Evolutionary conservation across 2,329 filamentous ascomycete genomes (phyloP).

Genomic region (Pestalotiopsis sp.): DNA sequence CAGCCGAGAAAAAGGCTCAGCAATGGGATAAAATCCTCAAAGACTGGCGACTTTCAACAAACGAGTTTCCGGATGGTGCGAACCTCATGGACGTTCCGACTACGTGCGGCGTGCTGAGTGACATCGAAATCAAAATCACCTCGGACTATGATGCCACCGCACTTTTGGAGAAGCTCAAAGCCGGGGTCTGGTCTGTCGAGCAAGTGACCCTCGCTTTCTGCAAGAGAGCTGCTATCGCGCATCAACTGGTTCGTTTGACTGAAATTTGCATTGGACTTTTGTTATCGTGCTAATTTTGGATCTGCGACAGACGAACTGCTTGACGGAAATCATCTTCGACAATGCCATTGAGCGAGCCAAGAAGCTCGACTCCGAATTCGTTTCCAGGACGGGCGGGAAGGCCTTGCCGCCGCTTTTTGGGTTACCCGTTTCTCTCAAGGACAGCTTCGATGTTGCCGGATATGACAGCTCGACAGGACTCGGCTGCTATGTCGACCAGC

Average conservation of each 20-base stretch:
- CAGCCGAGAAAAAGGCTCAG: constrained; percentile 20
- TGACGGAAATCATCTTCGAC: constrained; percentile 48
- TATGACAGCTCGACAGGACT: constrained; percentile 40
- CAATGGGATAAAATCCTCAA: constrained; percentile 21
- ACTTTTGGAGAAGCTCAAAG: constrained; percentile 14
- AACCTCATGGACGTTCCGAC: constrained; percentile 23
- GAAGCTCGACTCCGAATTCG: constrained; percentile 41
- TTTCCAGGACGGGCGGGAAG: constrained; percentile 22
- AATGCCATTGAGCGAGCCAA: constrained; percentile 36
- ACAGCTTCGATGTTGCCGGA: not conserved
- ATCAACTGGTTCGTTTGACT: constrained; percentile 39
- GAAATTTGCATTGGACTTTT: too few species aligned
- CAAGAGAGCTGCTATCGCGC: constrained; percentile 45
- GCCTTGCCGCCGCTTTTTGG: constrained; percentile 61
- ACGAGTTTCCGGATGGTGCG: constrained; percentile 10
- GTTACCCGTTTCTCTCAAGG: constrained; percentile 47
- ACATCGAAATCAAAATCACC: constrained; percentile 17
- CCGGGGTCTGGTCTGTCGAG: constrained; percentile 16
- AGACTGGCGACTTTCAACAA: constrained; percentile 17
- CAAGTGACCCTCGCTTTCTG: constrained; percentile 44
- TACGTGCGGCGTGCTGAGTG: constrained; percentile 14
- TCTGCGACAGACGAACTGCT: constrained; percentile 27
- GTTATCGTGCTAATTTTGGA: constrained; percentile 16
- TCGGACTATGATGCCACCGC: constrained; percentile 16
- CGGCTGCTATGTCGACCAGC: constrained; percentile 48